These are phyloP conservation scores for Phytophthora syringae DNA, from an alignment of 352 stramenopile genomes.

Conservation along the genomic window DNA sequence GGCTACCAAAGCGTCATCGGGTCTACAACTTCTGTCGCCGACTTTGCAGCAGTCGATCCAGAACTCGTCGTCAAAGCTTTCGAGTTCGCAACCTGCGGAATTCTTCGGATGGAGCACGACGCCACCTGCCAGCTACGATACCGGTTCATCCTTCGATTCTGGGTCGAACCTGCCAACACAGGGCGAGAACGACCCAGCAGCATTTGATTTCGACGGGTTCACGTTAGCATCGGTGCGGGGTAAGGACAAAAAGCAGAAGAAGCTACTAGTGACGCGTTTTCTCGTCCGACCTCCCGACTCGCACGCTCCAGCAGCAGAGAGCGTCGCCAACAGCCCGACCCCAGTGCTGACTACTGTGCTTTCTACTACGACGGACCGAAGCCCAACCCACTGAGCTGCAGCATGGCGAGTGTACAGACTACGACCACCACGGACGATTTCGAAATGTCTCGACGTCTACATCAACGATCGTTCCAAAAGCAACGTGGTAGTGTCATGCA, in stretches of 20 bases:
- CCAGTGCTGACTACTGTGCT: constrained; percentile 16
- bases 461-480: constrained; percentile 21
- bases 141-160: neutral
- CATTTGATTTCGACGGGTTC: constrained; percentile 57
- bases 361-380: constrained; percentile 23
- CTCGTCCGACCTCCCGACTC: neutral
- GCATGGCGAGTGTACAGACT: constrained; percentile 26
- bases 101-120: constrained; percentile 33
- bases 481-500: constrained; percentile 1
- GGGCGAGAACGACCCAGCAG: constrained; percentile 1
- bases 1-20: neutral
- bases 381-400: constrained; percentile 28
- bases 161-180: neutral
- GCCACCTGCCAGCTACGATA: neutral
- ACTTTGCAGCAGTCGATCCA: constrained; percentile 42
- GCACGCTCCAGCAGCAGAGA: constrained; percentile 8
- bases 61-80: constrained; percentile 8
- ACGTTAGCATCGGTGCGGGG: constrained; percentile 51
- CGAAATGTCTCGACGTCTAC: constrained; percentile 31
- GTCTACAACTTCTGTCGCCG: constrained; percentile 47
- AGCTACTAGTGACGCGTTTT: neutral
- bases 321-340: neutral
- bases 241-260: constrained; percentile 8
- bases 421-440: constrained; percentile 49
- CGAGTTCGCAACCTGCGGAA: constrained; percentile 9